A percentile compares a stretch with the other conserved stretches of the same genome.
Conservation (phyloP, 2,329 filamentous ascomycete species). For the Trichoderma aggressivum region DNA sequence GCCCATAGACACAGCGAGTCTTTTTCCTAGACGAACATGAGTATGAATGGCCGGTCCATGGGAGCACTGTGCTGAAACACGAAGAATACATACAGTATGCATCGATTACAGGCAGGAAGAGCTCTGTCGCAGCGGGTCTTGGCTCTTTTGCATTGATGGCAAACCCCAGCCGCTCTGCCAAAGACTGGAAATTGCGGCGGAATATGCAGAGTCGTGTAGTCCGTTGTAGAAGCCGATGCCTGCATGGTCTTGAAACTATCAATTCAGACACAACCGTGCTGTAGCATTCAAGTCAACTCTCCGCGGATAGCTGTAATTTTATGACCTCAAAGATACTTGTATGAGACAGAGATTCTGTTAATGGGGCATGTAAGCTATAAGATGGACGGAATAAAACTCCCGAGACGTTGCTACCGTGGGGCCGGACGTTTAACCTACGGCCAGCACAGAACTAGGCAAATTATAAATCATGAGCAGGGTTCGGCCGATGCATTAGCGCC, state of each 20-base stretch:
- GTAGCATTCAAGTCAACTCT: not conserved
- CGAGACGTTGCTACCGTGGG: not conserved
- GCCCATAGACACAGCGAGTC: not conserved
- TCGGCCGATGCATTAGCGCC: constrained; percentile 15
- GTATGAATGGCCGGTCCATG: not conserved
- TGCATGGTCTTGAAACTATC: not conserved
- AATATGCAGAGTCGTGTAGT: not conserved
- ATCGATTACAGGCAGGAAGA: not conserved
- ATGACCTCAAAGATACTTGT: not conserved
- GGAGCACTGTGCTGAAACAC: not conserved
- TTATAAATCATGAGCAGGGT: constrained; percentile 12
- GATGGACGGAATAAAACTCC: not conserved
- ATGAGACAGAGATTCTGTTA: not conserved
- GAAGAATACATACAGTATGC: not conserved
- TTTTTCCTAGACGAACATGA: not conserved
- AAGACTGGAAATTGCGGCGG: constrained; percentile 1
- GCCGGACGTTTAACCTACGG: not conserved
- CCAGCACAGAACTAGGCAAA: not conserved
- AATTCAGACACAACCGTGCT: not conserved
- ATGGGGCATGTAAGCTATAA: not conserved
- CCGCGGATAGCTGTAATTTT: not conserved
- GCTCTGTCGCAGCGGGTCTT: constrained; percentile 5
- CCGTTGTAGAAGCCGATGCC: not conserved
- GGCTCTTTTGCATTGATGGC: not conserved
- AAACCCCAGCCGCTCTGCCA: constrained; percentile 8